Evolutionary conservation across 495 filamentous ascomycete species (phyloP).

Genomic region (Tuber melanosporum): DNA sequence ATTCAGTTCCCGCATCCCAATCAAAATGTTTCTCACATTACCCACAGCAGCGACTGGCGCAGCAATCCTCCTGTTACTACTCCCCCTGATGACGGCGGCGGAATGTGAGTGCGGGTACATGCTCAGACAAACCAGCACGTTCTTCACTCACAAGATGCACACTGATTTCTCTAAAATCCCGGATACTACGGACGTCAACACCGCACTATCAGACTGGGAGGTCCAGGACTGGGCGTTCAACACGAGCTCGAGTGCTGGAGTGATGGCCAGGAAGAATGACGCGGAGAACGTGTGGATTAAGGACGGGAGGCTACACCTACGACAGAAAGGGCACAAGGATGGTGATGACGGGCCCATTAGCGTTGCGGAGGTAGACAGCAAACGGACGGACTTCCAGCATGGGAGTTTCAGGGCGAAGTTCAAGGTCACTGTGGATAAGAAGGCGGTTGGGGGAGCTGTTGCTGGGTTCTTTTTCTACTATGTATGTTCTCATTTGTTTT

Average conservation of each 20-base stretch:
- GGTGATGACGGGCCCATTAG: conserved; percentile 22
- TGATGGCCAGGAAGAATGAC: conserved; percentile 29
- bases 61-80: conserved; percentile 13
- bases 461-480: conserved; percentile 41
- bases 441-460: conserved; percentile 31
- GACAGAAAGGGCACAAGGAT: conserved; percentile 27
- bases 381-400: conserved; percentile 33
- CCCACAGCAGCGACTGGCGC: background rate
- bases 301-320: conserved; percentile 28
- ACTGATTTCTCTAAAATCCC: conserved; percentile 27
- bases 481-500: conserved; percentile 18
- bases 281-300: conserved; percentile 38
- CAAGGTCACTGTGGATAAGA: conserved; percentile 19
- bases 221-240: conserved; percentile 28
- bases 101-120: conserved; percentile 39
- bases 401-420: conserved; percentile 39
- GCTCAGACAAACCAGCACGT: conserved; percentile 25
- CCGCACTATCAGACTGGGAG: conserved; percentile 32
- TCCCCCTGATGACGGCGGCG: conserved; percentile 7
- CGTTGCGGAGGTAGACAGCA: conserved; percentile 36
- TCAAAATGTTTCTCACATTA: background rate
- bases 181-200: conserved; percentile 20
- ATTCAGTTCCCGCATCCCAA: background rate
- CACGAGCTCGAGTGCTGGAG: conserved; percentile 9
- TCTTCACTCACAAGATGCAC: conserved; percentile 32